These are phyloP conservation scores for Hapsidospora chrysogenum DNA, from an alignment of 495 filamentous ascomycete species.

Conservation along the genomic window DNA sequence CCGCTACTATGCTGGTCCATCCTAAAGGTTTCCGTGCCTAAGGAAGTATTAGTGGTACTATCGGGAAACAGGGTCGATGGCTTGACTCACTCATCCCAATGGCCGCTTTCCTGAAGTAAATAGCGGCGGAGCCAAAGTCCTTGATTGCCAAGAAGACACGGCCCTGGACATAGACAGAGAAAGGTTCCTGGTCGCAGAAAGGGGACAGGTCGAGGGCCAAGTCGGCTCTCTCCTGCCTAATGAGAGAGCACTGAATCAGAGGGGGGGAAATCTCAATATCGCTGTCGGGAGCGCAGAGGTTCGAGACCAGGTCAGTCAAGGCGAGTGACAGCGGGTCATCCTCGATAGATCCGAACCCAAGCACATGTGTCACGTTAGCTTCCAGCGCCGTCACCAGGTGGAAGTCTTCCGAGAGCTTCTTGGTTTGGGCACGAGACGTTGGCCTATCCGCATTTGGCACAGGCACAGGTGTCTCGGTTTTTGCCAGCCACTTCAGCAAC, in stretches of 20 bases:
- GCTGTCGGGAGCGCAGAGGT: slow-evolving; percentile 35
- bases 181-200: slow-evolving; percentile 46
- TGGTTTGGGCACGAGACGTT: slow-evolving; percentile 9
- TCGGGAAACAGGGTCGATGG: background rate
- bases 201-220: slow-evolving; percentile 60
- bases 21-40: background rate
- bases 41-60: background rate
- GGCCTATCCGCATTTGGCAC: slow-evolving; percentile 19
- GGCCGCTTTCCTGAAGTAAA: slow-evolving; percentile 67
- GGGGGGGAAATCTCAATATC: slow-evolving; percentile 29
- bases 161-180: slow-evolving; percentile 76
- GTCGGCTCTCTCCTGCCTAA: slow-evolving; percentile 51
- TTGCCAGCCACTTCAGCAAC: slow-evolving; percentile 67
- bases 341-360: slow-evolving; percentile 21
- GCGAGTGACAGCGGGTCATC: slow-evolving; percentile 21
- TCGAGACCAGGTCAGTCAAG: slow-evolving; percentile 34
- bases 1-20: slow-evolving; percentile 29
- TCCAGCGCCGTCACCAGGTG: slow-evolving; percentile 32
- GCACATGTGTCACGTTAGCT: slow-evolving; percentile 30
- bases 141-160: slow-evolving; percentile 58
- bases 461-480: slow-evolving; percentile 29
- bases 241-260: slow-evolving; percentile 51
- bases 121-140: slow-evolving; percentile 53
- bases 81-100: slow-evolving; percentile 62
- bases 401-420: slow-evolving; percentile 12